These are phyloP conservation scores for Eimeria sp. DNA, from an alignment of 169 alveolate species.

Conservation along the genomic window DNA sequence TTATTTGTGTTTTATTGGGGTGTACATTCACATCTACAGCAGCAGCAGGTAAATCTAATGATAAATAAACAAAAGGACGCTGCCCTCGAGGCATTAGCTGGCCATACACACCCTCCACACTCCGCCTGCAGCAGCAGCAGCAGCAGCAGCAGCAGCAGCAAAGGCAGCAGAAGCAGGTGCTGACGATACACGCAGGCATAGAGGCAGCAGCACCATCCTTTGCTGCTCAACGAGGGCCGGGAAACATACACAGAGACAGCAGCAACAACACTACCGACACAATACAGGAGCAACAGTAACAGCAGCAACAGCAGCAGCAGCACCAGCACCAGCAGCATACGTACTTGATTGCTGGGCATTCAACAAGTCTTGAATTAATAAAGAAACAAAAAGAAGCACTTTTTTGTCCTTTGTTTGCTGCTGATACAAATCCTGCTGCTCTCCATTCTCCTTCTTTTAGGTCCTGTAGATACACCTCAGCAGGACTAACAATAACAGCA, in stretches of 20 bases:
- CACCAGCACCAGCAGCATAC: conserved; percentile 15
- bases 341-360: conserved; percentile 89
- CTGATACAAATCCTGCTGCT: neutral
- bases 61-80: conserved; percentile 94
- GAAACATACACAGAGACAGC: too few species aligned
- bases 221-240: too few species aligned
- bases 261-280: neutral
- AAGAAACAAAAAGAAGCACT: conserved; percentile 94
- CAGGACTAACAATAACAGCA: neutral
- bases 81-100: conserved; percentile 88
- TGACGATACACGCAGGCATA: neutral
- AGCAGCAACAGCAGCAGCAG: conserved; percentile 21
- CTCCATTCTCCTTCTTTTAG: conserved; percentile 17
- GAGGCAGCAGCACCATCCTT: neutral
- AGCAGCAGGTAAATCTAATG: conserved; percentile 96
- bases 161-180: neutral
- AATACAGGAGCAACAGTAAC: neutral
- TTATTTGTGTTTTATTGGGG: conserved; percentile 96
- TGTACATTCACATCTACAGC: conserved; percentile 99
- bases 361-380: conserved; percentile 98
- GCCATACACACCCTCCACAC: conserved; percentile 86
- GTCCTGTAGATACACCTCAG: neutral
- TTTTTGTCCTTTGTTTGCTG: conserved; percentile 89
- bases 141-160: conserved; percentile 28
- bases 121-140: conserved; percentile 51